Evolutionary conservation across 331 rosid genomes (phyloP).

Genomic region (Malus hybrid): DNA sequence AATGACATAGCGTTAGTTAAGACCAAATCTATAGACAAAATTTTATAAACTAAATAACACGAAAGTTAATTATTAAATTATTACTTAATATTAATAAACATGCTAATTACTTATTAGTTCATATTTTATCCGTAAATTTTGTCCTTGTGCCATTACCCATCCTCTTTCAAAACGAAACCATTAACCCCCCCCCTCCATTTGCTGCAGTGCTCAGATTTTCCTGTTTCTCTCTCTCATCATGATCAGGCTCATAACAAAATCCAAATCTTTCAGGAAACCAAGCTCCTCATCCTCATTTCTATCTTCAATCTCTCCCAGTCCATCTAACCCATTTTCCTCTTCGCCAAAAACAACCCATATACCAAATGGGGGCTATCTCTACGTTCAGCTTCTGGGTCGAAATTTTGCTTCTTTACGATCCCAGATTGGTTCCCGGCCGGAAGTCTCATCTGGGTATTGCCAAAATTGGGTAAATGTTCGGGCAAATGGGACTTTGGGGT

Average conservation of each 20-base stretch:
- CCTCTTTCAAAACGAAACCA: too few relatives aligned
- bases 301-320: neutral
- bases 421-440: neutral
- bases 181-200: neutral
- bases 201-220: neutral
- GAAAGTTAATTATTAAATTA: too few relatives aligned
- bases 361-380: neutral
- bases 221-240: constrained; percentile 13
- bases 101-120: too few relatives aligned
- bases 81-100: too few relatives aligned
- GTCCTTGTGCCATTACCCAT: too few relatives aligned
- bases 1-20: too few relatives aligned
- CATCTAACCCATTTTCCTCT: neutral
- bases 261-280: constrained; percentile 10
- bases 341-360: neutral
- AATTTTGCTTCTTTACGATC: constrained; percentile 5
- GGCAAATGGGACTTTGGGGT: constrained; percentile 11
- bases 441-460: constrained; percentile 14
- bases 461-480: neutral
- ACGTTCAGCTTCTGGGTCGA: constrained; percentile 3
- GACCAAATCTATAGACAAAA: too few relatives aligned
- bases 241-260: constrained; percentile 30
- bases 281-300: neutral
- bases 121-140: too few relatives aligned
- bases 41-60: too few relatives aligned